Percentiles rank a stretch among this genome's conserved stretches.
phyloP scores from a whole-genome alignment of 1,139 yeast genomes.

The Yamadazyma taylorii region DNA sequence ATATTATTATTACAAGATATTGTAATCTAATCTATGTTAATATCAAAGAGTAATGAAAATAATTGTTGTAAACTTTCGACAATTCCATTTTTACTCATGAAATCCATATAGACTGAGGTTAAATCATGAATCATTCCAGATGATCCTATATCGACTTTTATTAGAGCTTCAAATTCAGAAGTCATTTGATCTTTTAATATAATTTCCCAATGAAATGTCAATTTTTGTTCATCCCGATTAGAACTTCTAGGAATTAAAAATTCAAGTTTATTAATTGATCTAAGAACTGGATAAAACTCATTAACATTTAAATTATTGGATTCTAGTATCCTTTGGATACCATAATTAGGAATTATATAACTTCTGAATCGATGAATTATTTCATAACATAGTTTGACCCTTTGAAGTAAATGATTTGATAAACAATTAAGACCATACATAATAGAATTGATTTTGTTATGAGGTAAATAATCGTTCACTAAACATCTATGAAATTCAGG shows the following conservation, averaged over 20 bases:
- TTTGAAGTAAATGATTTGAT: conserved; percentile 23
- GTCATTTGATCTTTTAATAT: conserved; percentile 21
- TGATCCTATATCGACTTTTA: conserved; percentile 17
- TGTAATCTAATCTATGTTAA: conserved; percentile 6
- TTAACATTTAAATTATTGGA: conserved; percentile 18
- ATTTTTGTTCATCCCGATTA: conserved; percentile 8
- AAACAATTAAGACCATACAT: conserved; percentile 36
- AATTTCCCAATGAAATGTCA: conserved; percentile 30
- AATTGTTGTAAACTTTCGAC: conserved; percentile 25
- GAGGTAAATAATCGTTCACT: conserved; percentile 25
- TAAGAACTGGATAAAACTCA: conserved; percentile 20
- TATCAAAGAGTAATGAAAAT: conserved; percentile 23
- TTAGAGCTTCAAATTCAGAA: conserved; percentile 29
- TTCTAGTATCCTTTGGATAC: conserved; percentile 6
- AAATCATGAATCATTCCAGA: conserved; percentile 12
- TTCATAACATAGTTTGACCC: conserved; percentile 21
- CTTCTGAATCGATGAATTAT: conserved; percentile 17
- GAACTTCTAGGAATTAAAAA: conserved; percentile 11
- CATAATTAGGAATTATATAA: conserved; percentile 9
- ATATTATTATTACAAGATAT: conserved; percentile 1
- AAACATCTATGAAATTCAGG: conserved; percentile 22
- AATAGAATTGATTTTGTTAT: conserved; percentile 26
- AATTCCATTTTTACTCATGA: conserved; percentile 28
- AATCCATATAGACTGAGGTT: conserved; percentile 19
- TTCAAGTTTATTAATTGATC: conserved; percentile 21